Conservation (phyloP, 2,329 filamentous ascomycete species). For the Penicillium sp. region DNA sequence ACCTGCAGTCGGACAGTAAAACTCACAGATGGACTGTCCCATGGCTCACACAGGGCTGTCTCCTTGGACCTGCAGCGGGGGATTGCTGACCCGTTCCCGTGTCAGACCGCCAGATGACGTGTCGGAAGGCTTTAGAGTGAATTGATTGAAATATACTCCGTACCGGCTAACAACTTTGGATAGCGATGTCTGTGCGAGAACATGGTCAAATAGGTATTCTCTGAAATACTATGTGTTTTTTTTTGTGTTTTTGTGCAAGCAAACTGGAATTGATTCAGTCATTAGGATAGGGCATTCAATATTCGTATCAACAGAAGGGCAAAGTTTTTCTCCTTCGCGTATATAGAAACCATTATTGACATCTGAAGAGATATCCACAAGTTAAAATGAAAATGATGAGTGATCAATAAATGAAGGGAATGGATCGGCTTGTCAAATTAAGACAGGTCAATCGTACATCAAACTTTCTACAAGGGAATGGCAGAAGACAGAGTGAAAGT, state of each 20-base stretch:
- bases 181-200: too few relatives aligned
- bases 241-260: not conserved
- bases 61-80: not conserved
- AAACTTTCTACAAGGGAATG: conserved; percentile 31
- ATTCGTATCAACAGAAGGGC: conserved; percentile 1
- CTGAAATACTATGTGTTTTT: not conserved
- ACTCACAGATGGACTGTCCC: not conserved
- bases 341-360: conserved; percentile 8
- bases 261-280: not conserved
- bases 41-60: not conserved
- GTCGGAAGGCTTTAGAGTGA: not conserved
- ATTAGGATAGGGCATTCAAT: not conserved
- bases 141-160: too few relatives aligned
- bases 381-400: not conserved
- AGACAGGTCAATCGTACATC: not conserved
- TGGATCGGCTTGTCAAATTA: not conserved
- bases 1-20: not conserved
- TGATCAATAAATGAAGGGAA: not conserved
- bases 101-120: not conserved
- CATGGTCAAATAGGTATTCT: not conserved
- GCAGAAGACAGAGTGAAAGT: conserved; percentile 47
- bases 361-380: conserved; percentile 9
- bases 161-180: not conserved
- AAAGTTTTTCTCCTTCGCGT: not conserved
- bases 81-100: not conserved